A percentile compares a stretch with the other conserved stretches of the same genome.
phyloP scores from a whole-genome alignment of 2,329 filamentous ascomycete species.

The Sporothrix brunneoviolacea region DNA sequence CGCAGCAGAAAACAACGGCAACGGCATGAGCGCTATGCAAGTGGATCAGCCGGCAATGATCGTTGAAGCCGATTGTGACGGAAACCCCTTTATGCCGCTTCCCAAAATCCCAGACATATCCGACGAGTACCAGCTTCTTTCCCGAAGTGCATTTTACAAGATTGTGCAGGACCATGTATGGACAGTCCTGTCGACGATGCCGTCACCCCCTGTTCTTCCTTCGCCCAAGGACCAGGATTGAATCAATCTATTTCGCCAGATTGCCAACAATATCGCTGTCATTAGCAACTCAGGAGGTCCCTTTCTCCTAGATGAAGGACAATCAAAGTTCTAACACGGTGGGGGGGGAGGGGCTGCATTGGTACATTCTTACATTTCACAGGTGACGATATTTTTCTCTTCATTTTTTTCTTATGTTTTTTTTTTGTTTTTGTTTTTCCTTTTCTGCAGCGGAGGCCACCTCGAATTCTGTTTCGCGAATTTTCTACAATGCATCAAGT shows the following conservation, averaged over 20 bases:
- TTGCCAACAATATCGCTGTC: no score
- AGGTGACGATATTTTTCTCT: no score
- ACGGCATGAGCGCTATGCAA: background rate
- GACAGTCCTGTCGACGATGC: constrained; percentile 3
- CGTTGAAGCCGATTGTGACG: background rate
- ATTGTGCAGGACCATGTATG: constrained; percentile 12
- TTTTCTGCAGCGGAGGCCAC: background rate
- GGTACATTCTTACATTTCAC: no score
- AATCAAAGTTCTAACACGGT: no score
- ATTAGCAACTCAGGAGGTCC: no score
- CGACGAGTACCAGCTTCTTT: background rate
- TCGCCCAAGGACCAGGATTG: background rate
- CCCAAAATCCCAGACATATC: background rate
- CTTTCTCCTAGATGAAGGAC: no score
- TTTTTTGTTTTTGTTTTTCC: background rate
- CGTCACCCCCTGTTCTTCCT: background rate
- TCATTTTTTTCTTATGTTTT: background rate
- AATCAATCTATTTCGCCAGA: no score
- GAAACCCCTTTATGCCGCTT: background rate
- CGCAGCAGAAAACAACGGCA: background rate
- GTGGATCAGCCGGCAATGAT: background rate
- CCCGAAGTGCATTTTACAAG: background rate
- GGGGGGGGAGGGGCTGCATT: no score
- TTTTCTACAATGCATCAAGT: no score
- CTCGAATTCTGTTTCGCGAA: background rate